These are phyloP conservation scores for Ogataea populi-albae DNA, from an alignment of 805 yeast genomes.

Conservation along the genomic window DNA sequence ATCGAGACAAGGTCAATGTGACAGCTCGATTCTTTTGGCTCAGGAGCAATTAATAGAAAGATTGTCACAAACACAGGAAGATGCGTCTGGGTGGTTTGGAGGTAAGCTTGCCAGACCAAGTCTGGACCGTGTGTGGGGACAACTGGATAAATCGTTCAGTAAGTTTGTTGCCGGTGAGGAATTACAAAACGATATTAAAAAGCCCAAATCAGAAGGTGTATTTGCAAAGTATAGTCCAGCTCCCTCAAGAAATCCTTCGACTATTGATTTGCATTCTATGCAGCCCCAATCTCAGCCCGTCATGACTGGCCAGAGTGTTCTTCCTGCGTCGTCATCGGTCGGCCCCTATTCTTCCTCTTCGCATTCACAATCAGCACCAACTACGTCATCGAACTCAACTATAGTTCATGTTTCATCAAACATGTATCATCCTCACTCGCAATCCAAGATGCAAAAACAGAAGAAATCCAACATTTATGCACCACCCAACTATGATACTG, in stretches of 20 bases:
- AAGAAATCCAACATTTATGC: slow-evolving; percentile 14
- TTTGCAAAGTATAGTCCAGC: slow-evolving; percentile 72
- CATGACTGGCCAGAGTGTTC: slow-evolving; percentile 13
- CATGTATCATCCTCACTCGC: slow-evolving; percentile 13
- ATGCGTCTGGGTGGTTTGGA: slow-evolving; percentile 68
- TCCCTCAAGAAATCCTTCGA: slow-evolving; percentile 55
- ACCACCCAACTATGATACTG: slow-evolving; percentile 1
- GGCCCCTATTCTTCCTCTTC: slow-evolving; percentile 14
- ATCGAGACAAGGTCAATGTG: slow-evolving; percentile 34
- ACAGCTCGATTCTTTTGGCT: slow-evolving; percentile 32
- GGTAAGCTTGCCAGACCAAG: slow-evolving; percentile 38
- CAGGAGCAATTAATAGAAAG: slow-evolving; percentile 43
- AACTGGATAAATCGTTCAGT: slow-evolving; percentile 72
- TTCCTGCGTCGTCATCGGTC: slow-evolving; percentile 4
- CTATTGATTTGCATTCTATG: slow-evolving; percentile 29
- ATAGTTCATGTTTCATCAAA: slow-evolving; percentile 10
- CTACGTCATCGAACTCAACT: slow-evolving; percentile 22
- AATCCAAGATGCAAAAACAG: slow-evolving; percentile 11
- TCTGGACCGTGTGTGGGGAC: slow-evolving; percentile 81
- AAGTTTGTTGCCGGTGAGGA: slow-evolving; percentile 89
- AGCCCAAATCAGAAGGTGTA: slow-evolving; percentile 46
- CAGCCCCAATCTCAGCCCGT: slow-evolving; percentile 22
- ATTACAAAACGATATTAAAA: slow-evolving; percentile 31
- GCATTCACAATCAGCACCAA: slow-evolving; percentile 24
- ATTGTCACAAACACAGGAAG: slow-evolving; percentile 38